phyloP scores from a whole-genome alignment of 2,329 filamentous ascomycete species.

The Colletotrichum echinochloae region DNA sequence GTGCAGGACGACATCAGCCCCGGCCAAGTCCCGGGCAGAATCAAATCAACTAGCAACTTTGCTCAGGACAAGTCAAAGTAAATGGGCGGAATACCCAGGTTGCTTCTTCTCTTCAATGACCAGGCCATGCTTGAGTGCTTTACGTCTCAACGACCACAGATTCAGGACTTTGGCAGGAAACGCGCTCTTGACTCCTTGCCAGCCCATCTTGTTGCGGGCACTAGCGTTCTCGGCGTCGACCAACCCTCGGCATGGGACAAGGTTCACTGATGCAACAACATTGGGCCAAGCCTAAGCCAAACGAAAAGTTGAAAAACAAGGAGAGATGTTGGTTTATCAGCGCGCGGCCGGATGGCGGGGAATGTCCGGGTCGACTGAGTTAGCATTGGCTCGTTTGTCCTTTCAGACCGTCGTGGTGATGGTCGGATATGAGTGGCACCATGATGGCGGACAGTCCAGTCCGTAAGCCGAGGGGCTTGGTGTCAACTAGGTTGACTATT shows the following conservation, averaged over 20 bases:
- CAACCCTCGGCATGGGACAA: background rate
- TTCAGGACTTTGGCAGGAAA: constrained; percentile 51
- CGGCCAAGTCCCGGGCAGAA: background rate
- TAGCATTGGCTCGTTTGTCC: constrained; percentile 2
- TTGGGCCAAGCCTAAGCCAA: background rate
- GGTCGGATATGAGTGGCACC: constrained; percentile 23
- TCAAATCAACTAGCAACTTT: constrained; percentile 31
- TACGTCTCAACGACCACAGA: constrained; percentile 48
- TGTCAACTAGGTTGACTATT: constrained; percentile 29
- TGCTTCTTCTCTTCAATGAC: constrained; percentile 28
- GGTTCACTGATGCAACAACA: background rate
- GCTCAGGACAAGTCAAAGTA: constrained; percentile 20
- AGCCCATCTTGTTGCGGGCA: constrained; percentile 49
- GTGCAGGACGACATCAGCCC: background rate
- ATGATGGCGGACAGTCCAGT: constrained; percentile 31
- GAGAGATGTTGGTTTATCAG: background rate
- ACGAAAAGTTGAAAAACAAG: background rate
- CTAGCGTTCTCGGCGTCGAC: constrained; percentile 4
- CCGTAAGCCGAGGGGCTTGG: constrained; percentile 29
- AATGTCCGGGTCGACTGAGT: constrained; percentile 6
- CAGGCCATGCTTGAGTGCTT: constrained; percentile 40
- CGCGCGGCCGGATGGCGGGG: background rate
- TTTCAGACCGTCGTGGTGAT: constrained; percentile 15
- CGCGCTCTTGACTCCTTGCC: constrained; percentile 53
- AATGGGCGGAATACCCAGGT: constrained; percentile 36